A percentile compares a stretch with the other conserved stretches of the same genome.
These are phyloP conservation scores for Polymyxa betae DNA, from an alignment of 208 protist species.

Conservation along the genomic window DNA sequence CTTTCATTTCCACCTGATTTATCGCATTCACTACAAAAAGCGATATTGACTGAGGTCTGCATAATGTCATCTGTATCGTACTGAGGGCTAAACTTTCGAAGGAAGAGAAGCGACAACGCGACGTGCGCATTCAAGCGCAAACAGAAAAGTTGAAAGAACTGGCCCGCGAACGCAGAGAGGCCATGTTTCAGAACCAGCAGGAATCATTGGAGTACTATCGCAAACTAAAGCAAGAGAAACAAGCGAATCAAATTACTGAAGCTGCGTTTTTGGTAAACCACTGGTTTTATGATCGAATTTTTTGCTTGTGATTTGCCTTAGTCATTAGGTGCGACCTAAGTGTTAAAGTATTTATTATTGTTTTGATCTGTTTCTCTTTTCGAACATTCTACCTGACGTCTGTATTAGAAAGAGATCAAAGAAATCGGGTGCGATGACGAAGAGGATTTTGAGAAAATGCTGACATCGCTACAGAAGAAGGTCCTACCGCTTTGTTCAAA, in stretches of 20 bases:
- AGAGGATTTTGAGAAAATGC: neutral
- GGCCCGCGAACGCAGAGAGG: neutral
- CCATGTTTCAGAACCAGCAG: neutral
- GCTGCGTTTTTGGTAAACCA: neutral
- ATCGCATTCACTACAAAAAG: slow-evolving; percentile 11
- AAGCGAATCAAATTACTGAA: neutral
- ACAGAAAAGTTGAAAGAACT: slow-evolving; percentile 16
- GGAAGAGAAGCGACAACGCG: slow-evolving; percentile 18
- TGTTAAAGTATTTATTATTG: too few relatives aligned
- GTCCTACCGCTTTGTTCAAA: neutral
- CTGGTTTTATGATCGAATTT: neutral
- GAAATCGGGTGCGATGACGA: neutral
- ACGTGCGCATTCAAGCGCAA: neutral
- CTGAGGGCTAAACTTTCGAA: neutral
- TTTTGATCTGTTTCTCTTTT: too few relatives aligned
- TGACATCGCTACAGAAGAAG: neutral
- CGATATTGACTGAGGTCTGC: neutral
- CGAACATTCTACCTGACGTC: too few relatives aligned
- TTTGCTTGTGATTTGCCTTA: too few relatives aligned
- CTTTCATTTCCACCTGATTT: slow-evolving; percentile 6
- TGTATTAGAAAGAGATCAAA: neutral
- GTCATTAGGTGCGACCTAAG: too few relatives aligned
- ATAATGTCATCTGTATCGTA: neutral
- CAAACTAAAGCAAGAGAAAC: neutral
- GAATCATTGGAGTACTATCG: neutral